Base-by-base conservation (phyloP, 2,329 filamentous ascomycete species). In the Aquanectria penicillioides region DNA sequence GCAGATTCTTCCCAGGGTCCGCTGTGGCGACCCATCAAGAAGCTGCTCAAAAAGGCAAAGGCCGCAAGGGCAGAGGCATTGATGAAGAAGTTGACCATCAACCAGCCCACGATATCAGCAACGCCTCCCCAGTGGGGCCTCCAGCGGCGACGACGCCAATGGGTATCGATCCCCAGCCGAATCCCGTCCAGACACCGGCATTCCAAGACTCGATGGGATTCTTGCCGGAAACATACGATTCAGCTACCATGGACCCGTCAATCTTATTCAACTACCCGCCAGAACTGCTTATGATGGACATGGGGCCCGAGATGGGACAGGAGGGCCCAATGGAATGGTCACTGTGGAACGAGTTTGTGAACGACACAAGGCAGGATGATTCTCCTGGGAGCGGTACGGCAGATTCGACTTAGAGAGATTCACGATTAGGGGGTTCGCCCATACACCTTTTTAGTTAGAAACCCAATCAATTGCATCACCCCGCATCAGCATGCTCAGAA, bases 21-120 rank as follows among this genome's bases (percentile, higher is more conserved):
- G 50, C 75, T 86, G 7, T 86, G 84, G 83, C 74, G 78, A 33
- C 84, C 84, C 2, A 79, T 86, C 23, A 80, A 79, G 65, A 85
- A 84, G 67, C 70, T 86, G 4, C 73, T 83, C 59, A 80, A 77
- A 59, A 82, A 81, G 67, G 84, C 84, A 0, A 78, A 72, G 64
- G 74, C 74, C 4, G 79, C 75, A 7, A 71, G 77, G 34, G 66
- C 70, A 4, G 71, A 73, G 49, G 71, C 72, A 5, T 56, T 73
- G 34, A 54, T 74, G 64, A 67, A 63, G 6, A 63, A 59, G 18
- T 41, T 75, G 53, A 59, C 57, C 17, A 55, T 75, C 20, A 44
- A 31, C 9, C 54, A 65, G 6, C 5, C 43, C 12, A 18, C 22
- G 11, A 25, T n/a, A 3, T 10, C 33, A 25, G 20, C 33, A 36